Conservation (phyloP, 768 basidiomycete species). For the Hemileccinum rubropunctum region DNA sequence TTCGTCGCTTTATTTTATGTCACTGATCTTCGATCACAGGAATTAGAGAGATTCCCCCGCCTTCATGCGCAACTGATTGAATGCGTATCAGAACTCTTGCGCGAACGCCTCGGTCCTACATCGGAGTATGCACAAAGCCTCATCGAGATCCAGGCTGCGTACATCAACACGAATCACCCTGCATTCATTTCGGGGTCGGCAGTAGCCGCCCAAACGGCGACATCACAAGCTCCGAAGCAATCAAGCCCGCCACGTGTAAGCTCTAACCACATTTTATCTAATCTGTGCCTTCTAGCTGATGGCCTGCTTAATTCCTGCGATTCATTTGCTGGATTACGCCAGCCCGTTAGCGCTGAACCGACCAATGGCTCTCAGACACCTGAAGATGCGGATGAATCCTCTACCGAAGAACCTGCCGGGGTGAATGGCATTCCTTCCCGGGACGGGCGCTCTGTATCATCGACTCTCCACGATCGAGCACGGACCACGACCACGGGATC, state of each 20-base stretch:
- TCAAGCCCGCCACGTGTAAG: conserved; percentile 54
- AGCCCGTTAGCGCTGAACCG: conserved; percentile 68
- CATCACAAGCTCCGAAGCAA: conserved; percentile 40
- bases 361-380: conserved; percentile 48
- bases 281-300: conserved; percentile 9
- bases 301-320: conserved; percentile 12
- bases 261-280: conserved; percentile 5
- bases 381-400: conserved; percentile 66
- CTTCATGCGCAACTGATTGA: conserved; percentile 93
- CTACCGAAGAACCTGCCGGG: conserved; percentile 53
- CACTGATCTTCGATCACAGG: conserved; percentile 45
- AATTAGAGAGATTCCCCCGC: conserved; percentile 92
- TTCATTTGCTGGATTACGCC: conserved; percentile 6
- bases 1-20: neutral
- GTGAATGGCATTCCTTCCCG: conserved; percentile 54
- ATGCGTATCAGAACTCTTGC: conserved; percentile 92
- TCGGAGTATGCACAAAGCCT: conserved; percentile 95
- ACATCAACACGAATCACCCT: conserved; percentile 99
- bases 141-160: conserved; percentile 96
- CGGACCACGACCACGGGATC: conserved; percentile 46
- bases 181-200: conserved; percentile 84
- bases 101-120: conserved; percentile 94
- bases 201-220: conserved; percentile 50
- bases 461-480: conserved; percentile 72
- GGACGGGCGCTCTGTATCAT: conserved; percentile 70